Evolutionary conservation across 106 monocot species (phyloP), one percentile per base, ranked within the genome.

Genomic region (Apostasia ramifera): DNA sequence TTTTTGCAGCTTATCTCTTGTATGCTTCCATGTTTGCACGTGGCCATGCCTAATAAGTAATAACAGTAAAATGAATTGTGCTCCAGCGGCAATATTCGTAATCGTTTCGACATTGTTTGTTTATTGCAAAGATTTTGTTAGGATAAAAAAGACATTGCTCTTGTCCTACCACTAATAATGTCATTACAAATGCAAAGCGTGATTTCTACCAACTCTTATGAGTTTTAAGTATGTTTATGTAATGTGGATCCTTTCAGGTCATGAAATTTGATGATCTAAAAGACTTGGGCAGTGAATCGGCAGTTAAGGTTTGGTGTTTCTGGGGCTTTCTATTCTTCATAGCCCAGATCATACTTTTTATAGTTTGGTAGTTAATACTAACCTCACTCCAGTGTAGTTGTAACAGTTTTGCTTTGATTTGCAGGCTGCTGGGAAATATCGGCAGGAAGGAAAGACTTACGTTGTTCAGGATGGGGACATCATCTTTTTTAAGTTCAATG

Each of bases 231-330:
- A 12, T 62, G 3, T 45, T 62, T 44, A 2, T 3, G 44, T 62
- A 12, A 44, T 44, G 41, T 62, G 61, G 61, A 7, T 40, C 44
- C 44, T 44, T 79, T 56, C 77, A 97, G 97, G 97, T 97, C 47
- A 97, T 97, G 97, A 97, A 97, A 58, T 97, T 97, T 74, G 97
- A 92, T 1, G 97, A 97, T 77, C 66, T 97, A 55, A 97, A 97
- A 76, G 97, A 92, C 77, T 71, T 92, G 12, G 85, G 83, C 59
- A 81, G 59, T 78, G 97, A 97, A 85, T 40, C 80, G 45, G 92
- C 86, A 48, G 97, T 97, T 1, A 97, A 97, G 92, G 97, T 97
- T 82, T 49, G 26, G 1, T 2, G 1, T 3, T 48, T 61, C 38
- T 45, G 1, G 41, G 14, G 4, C 6, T 37, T 63, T 0, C 2